These are phyloP conservation scores for Yamadazyma spencermartinsiae DNA, from an alignment of 1,139 yeast genomes.

Conservation along the genomic window DNA sequence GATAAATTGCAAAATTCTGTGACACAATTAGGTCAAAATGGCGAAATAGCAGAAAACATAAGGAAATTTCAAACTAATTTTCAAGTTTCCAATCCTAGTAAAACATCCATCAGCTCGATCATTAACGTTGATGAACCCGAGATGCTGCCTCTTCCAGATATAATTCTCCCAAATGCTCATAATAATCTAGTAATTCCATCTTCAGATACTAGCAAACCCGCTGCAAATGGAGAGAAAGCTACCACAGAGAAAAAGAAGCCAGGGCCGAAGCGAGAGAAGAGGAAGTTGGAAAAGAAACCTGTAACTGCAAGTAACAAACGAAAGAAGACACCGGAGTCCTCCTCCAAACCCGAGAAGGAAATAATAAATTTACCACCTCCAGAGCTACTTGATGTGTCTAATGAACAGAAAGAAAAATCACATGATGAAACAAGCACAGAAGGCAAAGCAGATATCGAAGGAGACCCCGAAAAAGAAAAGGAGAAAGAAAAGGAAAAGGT, in stretches of 20 bases:
- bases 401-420: constrained; percentile 4
- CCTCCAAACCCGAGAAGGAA: constrained; percentile 10
- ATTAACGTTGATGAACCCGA: constrained; percentile 35
- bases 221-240: constrained; percentile 7
- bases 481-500: constrained; percentile 9
- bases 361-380: constrained; percentile 17
- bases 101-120: constrained; percentile 39
- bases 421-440: neutral
- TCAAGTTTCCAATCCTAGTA: constrained; percentile 19
- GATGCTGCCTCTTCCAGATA: constrained; percentile 8
- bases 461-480: constrained; percentile 7
- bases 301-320: constrained; percentile 14
- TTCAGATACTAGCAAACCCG: neutral
- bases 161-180: neutral
- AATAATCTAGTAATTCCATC: neutral
- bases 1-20: neutral
- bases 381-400: constrained; percentile 13
- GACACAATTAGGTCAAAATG: neutral
- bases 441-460: neutral
- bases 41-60: constrained; percentile 21
- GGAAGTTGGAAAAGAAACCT: constrained; percentile 17
- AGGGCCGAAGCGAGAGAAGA: constrained; percentile 7
- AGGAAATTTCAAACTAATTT: constrained; percentile 36
- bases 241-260: constrained; percentile 3
- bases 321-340: constrained; percentile 18